Evolutionary conservation across 2,329 filamentous ascomycete genomes (phyloP), one percentile per base, ranked within the genome.

Genomic region (Lojkania enalia): DNA sequence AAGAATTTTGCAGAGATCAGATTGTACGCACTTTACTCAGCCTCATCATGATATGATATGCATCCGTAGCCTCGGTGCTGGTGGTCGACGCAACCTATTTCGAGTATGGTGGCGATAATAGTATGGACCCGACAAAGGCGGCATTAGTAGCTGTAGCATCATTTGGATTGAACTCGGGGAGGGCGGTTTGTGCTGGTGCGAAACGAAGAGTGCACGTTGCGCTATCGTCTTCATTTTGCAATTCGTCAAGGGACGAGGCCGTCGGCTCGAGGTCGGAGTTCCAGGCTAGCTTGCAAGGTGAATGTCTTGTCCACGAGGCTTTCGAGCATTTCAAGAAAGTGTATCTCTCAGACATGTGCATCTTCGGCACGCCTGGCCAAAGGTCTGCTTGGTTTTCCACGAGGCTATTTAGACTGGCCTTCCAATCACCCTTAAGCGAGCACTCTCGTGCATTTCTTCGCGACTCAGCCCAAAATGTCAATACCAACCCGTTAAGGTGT

Each of bases 41-140:
- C n/a, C n/a, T 36, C n/a, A n/a, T n/a, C n/a, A n/a, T n/a, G n/a
- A 59, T 51, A 33, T 52, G 37, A 38, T 51, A 54, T 33, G 54
- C 51, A 35, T 52, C 39, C 9, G 53, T 46, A 51, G 51, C 51
- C 39, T 56, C 48, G 20, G 39, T 54, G 27, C 47, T 56, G 29
- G 47, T 49, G 20, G 53, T 58, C 11, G 43, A 45, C 11, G 53
- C 47, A 4, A 50, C 21, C 32, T 43, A 52, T 36, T 37, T 42
- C 38, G 48, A 41, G 30, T 44, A 52, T 18, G 50, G 53, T 42
- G 40, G 49, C 13, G 53, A 48, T 2, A 47, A 53, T 20, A 53
- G 53, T 21, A 53, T 30, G 14, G 49, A 20, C 23, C 48, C 38
- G 16, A 25, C n/a, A 42, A 54, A 55, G 12, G 39, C 18, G 42